Base-by-base conservation (phyloP, 192 early-diverging fungal species). In the Entomortierella lignicola region DNA sequence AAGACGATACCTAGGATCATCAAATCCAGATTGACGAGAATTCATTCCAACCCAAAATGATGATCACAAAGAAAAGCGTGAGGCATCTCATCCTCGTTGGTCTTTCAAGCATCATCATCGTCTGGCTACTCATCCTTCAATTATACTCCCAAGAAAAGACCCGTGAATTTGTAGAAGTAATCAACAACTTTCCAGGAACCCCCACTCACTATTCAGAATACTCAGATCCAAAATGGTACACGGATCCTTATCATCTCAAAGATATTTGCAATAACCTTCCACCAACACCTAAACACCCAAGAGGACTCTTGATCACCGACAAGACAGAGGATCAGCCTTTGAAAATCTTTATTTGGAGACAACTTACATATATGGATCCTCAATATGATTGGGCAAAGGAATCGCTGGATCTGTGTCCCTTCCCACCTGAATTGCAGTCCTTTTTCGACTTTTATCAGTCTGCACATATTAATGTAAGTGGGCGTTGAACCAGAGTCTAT, bases 271-370 rank as follows among this genome's bases (percentile, higher is more conserved):
- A 60, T 41, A 44, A 44, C 8, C 41, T 60, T 10, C 41, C 58
- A 32, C 17, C 43, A 23, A 10, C 25, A 12, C 62, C 29, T 4
- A 17, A 34, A 18, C 62, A 51, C 51, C 50, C 62, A 21, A 48
- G 62, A 13, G 51, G 27, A 44, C 25, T 66, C 13, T 0, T 56
- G 25, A 4, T 66, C 29, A 20, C 52, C 8, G n/a, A 56, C 21
- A 66, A 30, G 53, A 56, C 52, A 20, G 10, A 25, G 23, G 29
- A 23, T 15, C 41, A n/a, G 32, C 26, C 55, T 26, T 17, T 68
- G 18, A 59, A 68, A 26, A 26, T 68, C 30, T 59, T 68, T 32
- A 34, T 37, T 17, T 68, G 66, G 56, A 26, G 47, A 32, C 66
- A 50, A n/a, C 17, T 27, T n/a, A 34, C 53, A 7, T 56, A 27